Base-by-base conservation (phyloP, 257 asterid species). In the Solanum dulcamara region DNA sequence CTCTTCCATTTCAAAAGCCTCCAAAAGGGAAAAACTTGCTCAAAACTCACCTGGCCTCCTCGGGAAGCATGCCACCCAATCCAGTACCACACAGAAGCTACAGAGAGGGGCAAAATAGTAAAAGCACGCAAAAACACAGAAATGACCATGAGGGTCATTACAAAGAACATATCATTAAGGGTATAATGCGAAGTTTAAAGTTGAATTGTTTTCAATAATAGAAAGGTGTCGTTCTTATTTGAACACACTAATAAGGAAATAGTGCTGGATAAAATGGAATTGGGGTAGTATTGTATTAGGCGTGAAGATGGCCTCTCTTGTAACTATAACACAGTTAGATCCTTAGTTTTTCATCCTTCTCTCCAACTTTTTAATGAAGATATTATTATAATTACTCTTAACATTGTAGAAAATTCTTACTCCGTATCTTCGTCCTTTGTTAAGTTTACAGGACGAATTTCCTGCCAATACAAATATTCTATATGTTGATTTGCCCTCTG, bases 401-500 rank as follows among this genome's bases (percentile, higher is more conserved):
- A 85, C 80, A 53, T 83, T 81, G 48, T 80, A 80, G 85, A 87
- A 77, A 59, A 80, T 28, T 84, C 88, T 87, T 85, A 87, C 83
- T 87, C 81, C 85, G 84, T 83, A 88, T 81, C 59, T 84, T 85
- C 82, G 86, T 90, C 83, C 89, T 87, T 83, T 89, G 85, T 90
- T 77, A 90, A 96, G 99, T 87, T 91, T 92, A 93, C 98, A 91
- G 95, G 93, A 89, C 66, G 91, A 94, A 81, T 96, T 94, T 92
- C 98, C 99, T 86, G 97, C 99, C 87, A 97, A 97, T 90, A 97
- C 99, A 85, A 97, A 97, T 84, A 97, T 97, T 84, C 91, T 97
- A 59, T 97, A 97, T 26, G 94, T 97, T 89, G 99, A 97, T 93
- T 91, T 97, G 89, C 93, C 92, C 87, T 92, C 97, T 85, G 99